phyloP scores from a whole-genome alignment of 768 basidiomycete species.

The Candolleomyces efflorescens region DNA sequence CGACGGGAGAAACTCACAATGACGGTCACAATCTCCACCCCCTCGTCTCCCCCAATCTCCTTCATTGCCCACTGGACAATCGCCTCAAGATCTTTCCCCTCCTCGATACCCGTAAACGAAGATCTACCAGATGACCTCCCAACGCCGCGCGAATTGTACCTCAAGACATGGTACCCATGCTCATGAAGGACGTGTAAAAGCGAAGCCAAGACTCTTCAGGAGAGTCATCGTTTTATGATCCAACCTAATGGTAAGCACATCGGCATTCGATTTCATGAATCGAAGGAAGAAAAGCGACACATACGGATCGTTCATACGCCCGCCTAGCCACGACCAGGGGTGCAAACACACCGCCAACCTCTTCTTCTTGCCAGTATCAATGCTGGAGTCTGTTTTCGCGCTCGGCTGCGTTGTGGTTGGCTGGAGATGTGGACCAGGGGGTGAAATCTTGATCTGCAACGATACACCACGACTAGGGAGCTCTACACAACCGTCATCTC shows the following conservation, averaged over 20 bases:
- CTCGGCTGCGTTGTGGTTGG: too few relatives aligned
- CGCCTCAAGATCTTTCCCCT: slow-evolving; percentile 66
- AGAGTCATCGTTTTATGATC: neutral
- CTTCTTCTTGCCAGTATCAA: too few relatives aligned
- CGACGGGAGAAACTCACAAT: slow-evolving; percentile 39
- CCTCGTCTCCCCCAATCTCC: slow-evolving; percentile 32
- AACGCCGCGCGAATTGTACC: slow-evolving; percentile 77
- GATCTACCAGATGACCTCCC: slow-evolving; percentile 70
- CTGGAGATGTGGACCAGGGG: too few relatives aligned
- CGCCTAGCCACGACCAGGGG: slow-evolving; percentile 86
- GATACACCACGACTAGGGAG: too few relatives aligned
- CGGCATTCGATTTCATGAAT: neutral
- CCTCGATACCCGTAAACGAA: slow-evolving; percentile 67
- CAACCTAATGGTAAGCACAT: neutral
- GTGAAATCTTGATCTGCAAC: too few relatives aligned
- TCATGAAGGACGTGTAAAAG: slow-evolving; percentile 38
- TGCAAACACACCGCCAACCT: slow-evolving; percentile 65
- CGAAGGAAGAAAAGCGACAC: slow-evolving; percentile 22
- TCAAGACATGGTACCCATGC: slow-evolving; percentile 53
- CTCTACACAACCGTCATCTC: too few relatives aligned
- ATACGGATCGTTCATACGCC: slow-evolving; percentile 72
- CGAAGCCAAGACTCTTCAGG: slow-evolving; percentile 39
- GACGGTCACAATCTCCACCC: slow-evolving; percentile 44
- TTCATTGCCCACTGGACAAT: slow-evolving; percentile 53
- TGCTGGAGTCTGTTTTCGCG: too few relatives aligned